Conservation (phyloP, 768 basidiomycete genomes). For the Solioccasus polychromus region DNA sequence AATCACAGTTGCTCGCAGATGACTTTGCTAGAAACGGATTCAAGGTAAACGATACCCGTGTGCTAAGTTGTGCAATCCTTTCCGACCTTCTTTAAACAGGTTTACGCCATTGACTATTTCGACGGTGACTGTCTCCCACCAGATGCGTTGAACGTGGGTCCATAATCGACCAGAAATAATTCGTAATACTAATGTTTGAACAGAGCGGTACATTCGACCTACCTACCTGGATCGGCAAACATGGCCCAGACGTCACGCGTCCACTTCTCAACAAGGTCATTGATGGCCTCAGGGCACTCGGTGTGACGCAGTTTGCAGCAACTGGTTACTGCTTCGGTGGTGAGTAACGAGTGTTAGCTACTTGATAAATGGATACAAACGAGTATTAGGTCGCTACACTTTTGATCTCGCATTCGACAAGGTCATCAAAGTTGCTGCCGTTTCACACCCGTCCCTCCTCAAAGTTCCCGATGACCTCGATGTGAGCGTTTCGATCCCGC, state of each 20-base stretch:
- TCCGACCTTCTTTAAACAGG: too few species aligned
- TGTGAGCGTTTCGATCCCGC: conserved; percentile 30
- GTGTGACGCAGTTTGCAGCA: conserved; percentile 55
- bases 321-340: conserved; percentile 74
- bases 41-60: conserved; percentile 19
- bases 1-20: conserved; percentile 40
- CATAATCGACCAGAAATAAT: too few species aligned
- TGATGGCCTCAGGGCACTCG: conserved; percentile 51
- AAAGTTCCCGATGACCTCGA: conserved; percentile 49
- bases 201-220: conserved; percentile 23
- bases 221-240: conserved; percentile 38
- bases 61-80: not conserved
- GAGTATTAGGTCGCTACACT: conserved; percentile 33
- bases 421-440: conserved; percentile 36
- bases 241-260: conserved; percentile 40
- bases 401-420: conserved; percentile 46
- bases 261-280: conserved; percentile 56
- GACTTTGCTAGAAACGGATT: conserved; percentile 42
- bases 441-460: conserved; percentile 48
- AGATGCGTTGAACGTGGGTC: conserved; percentile 14
- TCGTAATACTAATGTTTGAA: not conserved
- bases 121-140: conserved; percentile 25
- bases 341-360: conserved; percentile 18
- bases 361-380: not conserved
- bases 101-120: conserved; percentile 27